These are phyloP conservation scores for Penicillium frequentans DNA, from an alignment of 2,329 filamentous ascomycete genomes.

Conservation along the genomic window DNA sequence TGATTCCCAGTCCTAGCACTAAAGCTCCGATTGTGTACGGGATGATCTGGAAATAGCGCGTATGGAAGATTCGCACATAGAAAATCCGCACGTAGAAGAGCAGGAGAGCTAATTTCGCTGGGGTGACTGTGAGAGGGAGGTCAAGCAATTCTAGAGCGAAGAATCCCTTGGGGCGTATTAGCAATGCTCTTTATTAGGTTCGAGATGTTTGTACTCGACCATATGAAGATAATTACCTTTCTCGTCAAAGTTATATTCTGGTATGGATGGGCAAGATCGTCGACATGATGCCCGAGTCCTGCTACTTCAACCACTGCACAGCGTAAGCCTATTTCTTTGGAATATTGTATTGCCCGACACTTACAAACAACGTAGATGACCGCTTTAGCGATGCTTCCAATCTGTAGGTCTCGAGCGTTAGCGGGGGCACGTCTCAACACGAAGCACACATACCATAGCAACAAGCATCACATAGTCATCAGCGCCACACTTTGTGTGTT, in stretches of 20 bases:
- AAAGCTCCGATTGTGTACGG: constrained; percentile 19
- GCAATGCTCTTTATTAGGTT: background rate
- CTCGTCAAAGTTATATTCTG: constrained; percentile 11
- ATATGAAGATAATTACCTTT: constrained; percentile 14
- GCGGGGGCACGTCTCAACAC: background rate
- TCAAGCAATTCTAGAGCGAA: constrained; percentile 13
- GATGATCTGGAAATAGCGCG: constrained; percentile 15
- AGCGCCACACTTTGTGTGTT: constrained; percentile 12
- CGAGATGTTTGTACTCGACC: background rate
- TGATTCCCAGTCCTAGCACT: constrained; percentile 19
- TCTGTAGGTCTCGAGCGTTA: constrained; percentile 5
- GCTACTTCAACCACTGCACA: constrained; percentile 14
- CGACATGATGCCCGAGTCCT: constrained; percentile 18
- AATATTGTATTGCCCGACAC: background rate
- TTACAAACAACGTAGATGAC: constrained; percentile 22
- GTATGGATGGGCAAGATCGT: constrained; percentile 4
- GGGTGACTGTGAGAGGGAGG: constrained; percentile 23
- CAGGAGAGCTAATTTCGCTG: constrained; percentile 26
- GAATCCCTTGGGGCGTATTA: background rate
- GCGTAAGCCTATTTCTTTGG: background rate
- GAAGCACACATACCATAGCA: constrained; percentile 18
- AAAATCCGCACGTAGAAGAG: constrained; percentile 29
- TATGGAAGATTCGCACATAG: constrained; percentile 24
- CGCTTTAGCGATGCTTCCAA: constrained; percentile 17
- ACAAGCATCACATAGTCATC: constrained; percentile 27